Evolutionary conservation across 805 yeast genomes (phyloP).

Genomic region (Kurtzmaniella cleridarum): DNA sequence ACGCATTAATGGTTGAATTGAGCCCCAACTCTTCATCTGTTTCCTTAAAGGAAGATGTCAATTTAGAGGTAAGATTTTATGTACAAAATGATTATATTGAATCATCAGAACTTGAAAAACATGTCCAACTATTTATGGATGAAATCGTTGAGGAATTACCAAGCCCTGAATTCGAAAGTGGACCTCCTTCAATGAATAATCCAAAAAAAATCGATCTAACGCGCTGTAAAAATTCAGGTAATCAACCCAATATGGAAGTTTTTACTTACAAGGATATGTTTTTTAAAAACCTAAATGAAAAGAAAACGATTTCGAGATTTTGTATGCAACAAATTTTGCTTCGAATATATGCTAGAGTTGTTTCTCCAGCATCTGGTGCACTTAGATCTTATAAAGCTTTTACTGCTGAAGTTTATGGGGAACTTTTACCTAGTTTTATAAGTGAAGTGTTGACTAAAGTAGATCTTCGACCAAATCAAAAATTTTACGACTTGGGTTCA

Average conservation of each 20-base stretch:
- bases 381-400: slow-evolving; percentile 75
- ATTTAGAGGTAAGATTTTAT: slow-evolving; percentile 17
- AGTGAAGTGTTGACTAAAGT: slow-evolving; percentile 59
- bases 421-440: slow-evolving; percentile 72
- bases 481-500: slow-evolving; percentile 85
- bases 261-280: slow-evolving; percentile 14
- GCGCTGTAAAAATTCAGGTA: no score
- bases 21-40: slow-evolving; percentile 19
- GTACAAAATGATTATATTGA: slow-evolving; percentile 9
- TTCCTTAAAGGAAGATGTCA: slow-evolving; percentile 14
- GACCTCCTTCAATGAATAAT: not conserved
- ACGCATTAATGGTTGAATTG: slow-evolving; percentile 31
- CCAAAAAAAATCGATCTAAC: not conserved
- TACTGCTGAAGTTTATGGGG: slow-evolving; percentile 89
- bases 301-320: slow-evolving; percentile 22
- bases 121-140: not conserved
- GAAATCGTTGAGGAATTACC: not conserved
- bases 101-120: not conserved
- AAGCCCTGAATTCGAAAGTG: slow-evolving; percentile 9
- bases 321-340: slow-evolving; percentile 65
- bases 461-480: slow-evolving; percentile 44
- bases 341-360: slow-evolving; percentile 70
- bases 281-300: slow-evolving; percentile 14
- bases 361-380: slow-evolving; percentile 64
- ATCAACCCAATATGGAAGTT: not conserved